Conservation (phyloP, 192 early-diverging fungal species). For the Geranomyces variabilis region DNA sequence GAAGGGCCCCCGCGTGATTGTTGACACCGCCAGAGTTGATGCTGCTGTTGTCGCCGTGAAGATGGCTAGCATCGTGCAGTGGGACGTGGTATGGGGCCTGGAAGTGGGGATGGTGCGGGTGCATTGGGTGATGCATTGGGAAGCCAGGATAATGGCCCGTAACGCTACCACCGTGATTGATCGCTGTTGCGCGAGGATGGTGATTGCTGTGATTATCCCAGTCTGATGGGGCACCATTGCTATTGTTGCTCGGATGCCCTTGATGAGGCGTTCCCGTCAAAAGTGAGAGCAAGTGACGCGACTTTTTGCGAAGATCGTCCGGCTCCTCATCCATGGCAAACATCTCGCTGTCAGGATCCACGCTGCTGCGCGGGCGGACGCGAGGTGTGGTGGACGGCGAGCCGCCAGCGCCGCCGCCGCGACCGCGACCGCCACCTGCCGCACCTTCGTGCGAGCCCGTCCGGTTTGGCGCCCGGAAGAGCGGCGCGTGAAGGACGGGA, state of each 20-base stretch:
- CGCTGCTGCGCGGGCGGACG: neutral
- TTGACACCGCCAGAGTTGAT: neutral
- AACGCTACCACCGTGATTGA: too few relatives aligned
- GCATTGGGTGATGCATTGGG: neutral
- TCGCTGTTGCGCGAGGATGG: too few relatives aligned
- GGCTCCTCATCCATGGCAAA: slow-evolving; percentile 43
- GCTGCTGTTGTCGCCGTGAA: neutral
- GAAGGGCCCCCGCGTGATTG: neutral
- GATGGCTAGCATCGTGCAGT: neutral
- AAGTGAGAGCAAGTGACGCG: slow-evolving; percentile 36
- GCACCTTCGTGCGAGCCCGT: slow-evolving; percentile 25
- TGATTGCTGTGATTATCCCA: too few relatives aligned
- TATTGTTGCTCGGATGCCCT: too few relatives aligned
- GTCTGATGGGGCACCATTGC: too few relatives aligned
- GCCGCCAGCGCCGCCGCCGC: neutral
- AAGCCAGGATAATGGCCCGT: neutral
- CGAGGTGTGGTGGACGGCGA: neutral
- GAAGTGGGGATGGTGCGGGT: neutral
- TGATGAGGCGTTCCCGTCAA: slow-evolving; percentile 16
- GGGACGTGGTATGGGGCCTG: neutral
- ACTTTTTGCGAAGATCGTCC: slow-evolving; percentile 35
- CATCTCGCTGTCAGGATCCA: slow-evolving; percentile 10
- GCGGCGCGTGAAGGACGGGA: slow-evolving; percentile 12
- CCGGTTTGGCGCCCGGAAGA: slow-evolving; percentile 9
- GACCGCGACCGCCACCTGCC: neutral